Percentiles rank a stretch among this genome's conserved stretches.
These are phyloP conservation scores for Trichoderma sp. DNA, from an alignment of 2,329 filamentous ascomycete genomes.

Conservation along the genomic window DNA sequence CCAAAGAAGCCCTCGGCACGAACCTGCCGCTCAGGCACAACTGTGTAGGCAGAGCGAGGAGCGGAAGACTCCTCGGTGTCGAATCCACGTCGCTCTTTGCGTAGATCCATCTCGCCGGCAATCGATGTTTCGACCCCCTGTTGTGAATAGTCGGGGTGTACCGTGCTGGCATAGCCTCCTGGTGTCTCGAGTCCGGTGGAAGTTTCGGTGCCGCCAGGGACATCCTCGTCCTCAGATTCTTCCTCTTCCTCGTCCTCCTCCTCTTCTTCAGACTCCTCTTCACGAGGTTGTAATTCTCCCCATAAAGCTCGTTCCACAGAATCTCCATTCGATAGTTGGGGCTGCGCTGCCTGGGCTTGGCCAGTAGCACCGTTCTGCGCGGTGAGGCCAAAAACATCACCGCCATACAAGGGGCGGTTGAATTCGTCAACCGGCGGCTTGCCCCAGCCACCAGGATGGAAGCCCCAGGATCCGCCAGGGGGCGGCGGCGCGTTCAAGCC, in stretches of 20 bases:
- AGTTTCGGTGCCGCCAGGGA: constrained; percentile 70
- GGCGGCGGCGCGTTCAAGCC: constrained; percentile 93
- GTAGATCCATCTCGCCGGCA: constrained; percentile 85
- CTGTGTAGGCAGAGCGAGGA: constrained; percentile 81
- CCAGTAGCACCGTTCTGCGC: constrained; percentile 47
- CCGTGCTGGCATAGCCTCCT: constrained; percentile 76
- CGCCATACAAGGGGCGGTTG: constrained; percentile 87
- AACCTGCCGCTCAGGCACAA: constrained; percentile 86
- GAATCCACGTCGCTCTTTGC: constrained; percentile 79
- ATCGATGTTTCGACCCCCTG: constrained; percentile 73
- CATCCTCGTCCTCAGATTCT: constrained; percentile 65
- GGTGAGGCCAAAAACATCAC: constrained; percentile 87
- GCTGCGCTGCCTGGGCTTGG: constrained; percentile 45
- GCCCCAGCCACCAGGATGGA: constrained; percentile 91
- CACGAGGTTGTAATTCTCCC: constrained; percentile 85
- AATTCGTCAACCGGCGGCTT: constrained; percentile 95
- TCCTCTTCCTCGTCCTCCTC: constrained; percentile 80
- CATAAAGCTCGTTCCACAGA: constrained; percentile 85
- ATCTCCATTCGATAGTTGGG: constrained; percentile 61
- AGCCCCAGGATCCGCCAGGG: constrained; percentile 88
- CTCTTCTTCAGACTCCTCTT: constrained; percentile 74
- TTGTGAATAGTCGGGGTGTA: constrained; percentile 75
- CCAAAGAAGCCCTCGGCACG: constrained; percentile 93
- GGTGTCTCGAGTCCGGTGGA: constrained; percentile 80
- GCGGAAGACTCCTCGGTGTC: constrained; percentile 81